Percentiles rank a stretch among this genome's conserved stretches.
These are phyloP conservation scores for Hypericum androsaemum DNA, from an alignment of 345 rosid genomes.

Conservation along the genomic window DNA sequence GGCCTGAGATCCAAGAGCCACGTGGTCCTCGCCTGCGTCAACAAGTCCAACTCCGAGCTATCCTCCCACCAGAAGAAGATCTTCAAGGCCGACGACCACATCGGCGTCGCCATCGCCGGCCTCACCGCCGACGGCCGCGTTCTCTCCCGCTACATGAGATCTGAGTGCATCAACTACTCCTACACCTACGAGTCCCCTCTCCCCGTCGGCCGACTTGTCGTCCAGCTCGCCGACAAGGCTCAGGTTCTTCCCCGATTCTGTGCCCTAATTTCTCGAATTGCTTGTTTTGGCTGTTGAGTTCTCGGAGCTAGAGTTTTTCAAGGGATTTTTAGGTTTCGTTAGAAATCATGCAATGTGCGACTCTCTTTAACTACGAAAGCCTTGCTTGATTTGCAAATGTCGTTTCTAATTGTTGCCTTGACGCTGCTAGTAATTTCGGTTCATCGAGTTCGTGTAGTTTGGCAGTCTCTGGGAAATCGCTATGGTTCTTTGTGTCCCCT, in stretches of 20 bases:
- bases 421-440: too few relatives aligned
- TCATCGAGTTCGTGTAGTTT: too few relatives aligned
- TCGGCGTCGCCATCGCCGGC: slow-evolving; percentile 94
- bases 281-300: not conserved
- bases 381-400: too few relatives aligned
- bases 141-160: slow-evolving; percentile 88
- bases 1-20: slow-evolving; percentile 98
- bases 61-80: slow-evolving; percentile 98
- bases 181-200: slow-evolving; percentile 89
- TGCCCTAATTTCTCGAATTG: not conserved
- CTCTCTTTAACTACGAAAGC: too few relatives aligned
- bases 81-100: slow-evolving; percentile 96
- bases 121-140: slow-evolving; percentile 98
- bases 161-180: slow-evolving; percentile 78
- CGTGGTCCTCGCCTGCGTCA: slow-evolving; percentile 81
- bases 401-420: too few relatives aligned
- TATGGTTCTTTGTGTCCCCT: too few relatives aligned
- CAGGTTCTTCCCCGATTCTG: slow-evolving; percentile 39
- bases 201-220: slow-evolving; percentile 92
- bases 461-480: too few relatives aligned
- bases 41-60: slow-evolving; percentile 87
- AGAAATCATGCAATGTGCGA: too few relatives aligned
- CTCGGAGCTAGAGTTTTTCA: not conserved
- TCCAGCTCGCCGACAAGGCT: slow-evolving; percentile 95
- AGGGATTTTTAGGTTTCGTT: too few relatives aligned